A percentile compares a stretch with the other conserved stretches of the same genome.
These are phyloP conservation scores for Effrenium voratum DNA, from an alignment of 73 alveolate genomes.

Conservation along the genomic window DNA sequence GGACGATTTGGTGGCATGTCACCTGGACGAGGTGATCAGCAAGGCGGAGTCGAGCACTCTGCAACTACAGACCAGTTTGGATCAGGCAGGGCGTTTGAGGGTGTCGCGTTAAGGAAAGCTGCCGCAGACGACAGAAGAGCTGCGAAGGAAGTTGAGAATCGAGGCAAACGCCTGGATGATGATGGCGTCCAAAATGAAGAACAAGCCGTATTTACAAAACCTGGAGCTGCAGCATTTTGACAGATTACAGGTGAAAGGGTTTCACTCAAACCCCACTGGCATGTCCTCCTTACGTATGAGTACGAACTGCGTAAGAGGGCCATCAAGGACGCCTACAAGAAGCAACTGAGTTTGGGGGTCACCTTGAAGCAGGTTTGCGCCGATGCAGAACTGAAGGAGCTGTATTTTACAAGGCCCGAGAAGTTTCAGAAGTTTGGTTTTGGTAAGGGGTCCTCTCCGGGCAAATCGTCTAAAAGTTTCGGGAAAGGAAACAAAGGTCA, in stretches of 20 bases:
- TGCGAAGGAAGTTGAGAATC: not conserved
- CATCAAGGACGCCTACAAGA: not conserved
- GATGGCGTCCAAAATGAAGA: not conserved
- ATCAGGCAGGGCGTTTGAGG: not conserved
- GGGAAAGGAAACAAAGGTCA: not conserved
- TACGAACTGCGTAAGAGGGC: slow-evolving; percentile 36
- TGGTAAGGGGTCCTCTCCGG: not conserved
- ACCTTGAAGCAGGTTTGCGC: not conserved
- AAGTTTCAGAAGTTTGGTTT: not conserved
- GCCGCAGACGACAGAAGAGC: not conserved
- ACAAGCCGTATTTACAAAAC: not conserved
- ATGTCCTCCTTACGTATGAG: not conserved
- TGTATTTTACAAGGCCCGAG: slow-evolving; percentile 12
- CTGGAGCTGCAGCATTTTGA: not conserved
- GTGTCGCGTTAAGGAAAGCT: not conserved
- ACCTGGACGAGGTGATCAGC: not conserved
- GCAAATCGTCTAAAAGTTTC: too few relatives aligned
- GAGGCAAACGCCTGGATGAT: not conserved
- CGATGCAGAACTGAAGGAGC: slow-evolving; percentile 39
- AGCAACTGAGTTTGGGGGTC: not conserved
- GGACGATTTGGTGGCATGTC: not conserved
- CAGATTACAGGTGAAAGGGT: not conserved
- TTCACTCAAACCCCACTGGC: not conserved
- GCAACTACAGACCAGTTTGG: not conserved
- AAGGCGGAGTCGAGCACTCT: not conserved